phyloP scores from a whole-genome alignment of 1,284 basidiomycete genomes.

The Golubevia sp. region DNA sequence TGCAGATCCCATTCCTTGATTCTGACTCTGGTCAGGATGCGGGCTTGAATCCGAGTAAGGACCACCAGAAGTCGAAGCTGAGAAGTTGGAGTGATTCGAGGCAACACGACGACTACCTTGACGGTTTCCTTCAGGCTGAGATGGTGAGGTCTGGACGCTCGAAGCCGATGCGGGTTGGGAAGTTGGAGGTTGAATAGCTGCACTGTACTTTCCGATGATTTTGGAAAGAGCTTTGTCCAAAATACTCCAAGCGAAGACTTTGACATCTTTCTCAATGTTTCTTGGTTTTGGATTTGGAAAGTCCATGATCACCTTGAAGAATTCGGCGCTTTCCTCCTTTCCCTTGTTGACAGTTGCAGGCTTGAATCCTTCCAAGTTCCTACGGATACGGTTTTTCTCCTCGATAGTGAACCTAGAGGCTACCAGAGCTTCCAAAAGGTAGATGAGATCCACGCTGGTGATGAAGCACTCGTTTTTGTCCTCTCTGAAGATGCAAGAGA shows the following conservation, averaged over 20 bases:
- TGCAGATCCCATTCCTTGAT: too few species aligned
- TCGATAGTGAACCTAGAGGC: slow-evolving; percentile 84
- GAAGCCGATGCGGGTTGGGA: too few species aligned
- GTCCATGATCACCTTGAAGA: slow-evolving; percentile 94
- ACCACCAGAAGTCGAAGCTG: too few species aligned
- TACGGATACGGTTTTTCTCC: slow-evolving; percentile 92
- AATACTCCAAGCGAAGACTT: slow-evolving; percentile 91
- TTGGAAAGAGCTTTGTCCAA: slow-evolving; percentile 82
- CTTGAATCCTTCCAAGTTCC: slow-evolving; percentile 88
- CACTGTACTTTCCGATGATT: slow-evolving; percentile 88
- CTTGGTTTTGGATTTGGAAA: slow-evolving; percentile 91
- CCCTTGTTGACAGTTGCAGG: slow-evolving; percentile 89
- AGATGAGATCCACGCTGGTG: slow-evolving; percentile 94
- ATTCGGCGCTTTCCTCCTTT: slow-evolving; percentile 76
- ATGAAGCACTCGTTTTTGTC: slow-evolving; percentile 78
- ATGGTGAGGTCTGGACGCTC: too few species aligned
- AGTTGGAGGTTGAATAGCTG: too few species aligned
- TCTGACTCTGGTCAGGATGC: too few species aligned
- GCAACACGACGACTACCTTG: too few species aligned
- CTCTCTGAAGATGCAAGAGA: slow-evolving; percentile 86
- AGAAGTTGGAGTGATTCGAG: too few species aligned
- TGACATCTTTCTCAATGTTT: slow-evolving; percentile 96
- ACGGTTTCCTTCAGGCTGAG: too few species aligned
- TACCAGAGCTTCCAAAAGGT: slow-evolving; percentile 84
- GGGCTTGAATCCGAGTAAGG: too few species aligned